Percentiles rank a stretch among this genome's conserved stretches.
These are phyloP conservation scores for Talaromyces sp. DNA, from an alignment of 2,329 filamentous ascomycete species.

Conservation along the genomic window DNA sequence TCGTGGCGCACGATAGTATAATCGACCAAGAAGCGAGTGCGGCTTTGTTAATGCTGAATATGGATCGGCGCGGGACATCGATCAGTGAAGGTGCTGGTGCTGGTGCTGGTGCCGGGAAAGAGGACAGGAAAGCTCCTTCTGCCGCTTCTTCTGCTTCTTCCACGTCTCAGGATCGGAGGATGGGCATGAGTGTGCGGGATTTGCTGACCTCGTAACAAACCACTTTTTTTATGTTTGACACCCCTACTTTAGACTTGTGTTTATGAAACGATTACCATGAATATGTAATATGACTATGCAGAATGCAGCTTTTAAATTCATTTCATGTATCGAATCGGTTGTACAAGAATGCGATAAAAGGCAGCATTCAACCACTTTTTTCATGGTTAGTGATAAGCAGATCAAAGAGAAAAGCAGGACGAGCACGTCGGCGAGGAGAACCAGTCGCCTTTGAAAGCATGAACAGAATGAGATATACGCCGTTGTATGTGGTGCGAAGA, in stretches of 20 bases:
- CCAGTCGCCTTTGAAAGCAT: not conserved
- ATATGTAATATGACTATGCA: not conserved
- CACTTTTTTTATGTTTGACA: not conserved
- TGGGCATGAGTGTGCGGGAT: slow-evolving; percentile 55
- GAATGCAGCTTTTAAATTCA: slow-evolving; percentile 6
- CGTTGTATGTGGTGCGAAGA: slow-evolving; percentile 11
- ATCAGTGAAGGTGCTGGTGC: not conserved
- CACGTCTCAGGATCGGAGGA: slow-evolving; percentile 32
- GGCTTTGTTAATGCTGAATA: slow-evolving; percentile 82
- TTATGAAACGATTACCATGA: not conserved
- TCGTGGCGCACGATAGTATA: slow-evolving; percentile 40
- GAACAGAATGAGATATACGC: not conserved
- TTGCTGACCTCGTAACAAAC: slow-evolving; percentile 47
- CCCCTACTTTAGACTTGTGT: too few relatives aligned
- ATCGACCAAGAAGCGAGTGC: slow-evolving; percentile 79
- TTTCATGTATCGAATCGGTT: not conserved
- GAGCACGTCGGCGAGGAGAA: not conserved
- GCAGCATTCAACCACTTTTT: not conserved
- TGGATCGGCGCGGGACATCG: slow-evolving; percentile 59
- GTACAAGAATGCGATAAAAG: not conserved
- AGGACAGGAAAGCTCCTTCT: not conserved
- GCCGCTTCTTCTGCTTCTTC: not conserved
- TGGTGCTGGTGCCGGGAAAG: not conserved
- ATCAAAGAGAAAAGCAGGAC: not conserved
- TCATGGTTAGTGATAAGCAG: slow-evolving; percentile 1